Base-by-base conservation (phyloP, 2,329 filamentous ascomycete species). In the Pseudonectria buxi region DNA sequence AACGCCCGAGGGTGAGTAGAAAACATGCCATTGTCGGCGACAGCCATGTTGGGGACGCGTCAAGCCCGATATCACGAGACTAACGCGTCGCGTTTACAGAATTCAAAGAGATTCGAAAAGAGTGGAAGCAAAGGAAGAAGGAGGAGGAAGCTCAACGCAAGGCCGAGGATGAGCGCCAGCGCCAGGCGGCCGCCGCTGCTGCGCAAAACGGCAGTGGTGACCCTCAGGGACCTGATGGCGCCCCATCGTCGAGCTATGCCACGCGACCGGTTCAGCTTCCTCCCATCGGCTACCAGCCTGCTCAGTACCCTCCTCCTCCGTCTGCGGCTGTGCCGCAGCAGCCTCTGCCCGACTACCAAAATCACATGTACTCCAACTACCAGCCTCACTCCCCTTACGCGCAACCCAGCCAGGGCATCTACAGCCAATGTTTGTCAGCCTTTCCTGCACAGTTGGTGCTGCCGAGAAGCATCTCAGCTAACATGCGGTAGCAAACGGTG, bases 91-190 rank as follows among this genome's bases (percentile, higher is more conserved):
- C n/a, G 11, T 37, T 43, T 54, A 47, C 56, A 96, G 92, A 96
- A 63, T 96, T 98, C 69, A 98, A 98, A 61, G 92, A 98, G 57
- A 95, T 96, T 41, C 85, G 92, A 45, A 96, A 96, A 59, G 90
- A 96, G 58, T 98, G 92, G 92, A 98, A 96, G 69, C 86, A 86
- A 26, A 87, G 92, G 56, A 96, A 96, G 78, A 98, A 98, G 86
- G 92, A 96, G 61, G 90, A 96, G 53, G 90, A 96, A 48, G 82
- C 82, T 33, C 74, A 79, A 51, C 85, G 89, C 56, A 95, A 95
- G 70, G 84, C 83, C 10, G 86, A 89, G 9, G 90, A 96, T 46
- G 89, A 95, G 57, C 84, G 89, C 37, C 81, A 80, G 61, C 75
- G 71, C 32, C 53, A 53, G 36, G 61, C 58, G 3, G 60, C 61